Percentiles rank a stretch among this genome's conserved stretches.
Conservation (phyloP, 495 filamentous ascomycete species). For the Xylaria flabelliformis region DNA sequence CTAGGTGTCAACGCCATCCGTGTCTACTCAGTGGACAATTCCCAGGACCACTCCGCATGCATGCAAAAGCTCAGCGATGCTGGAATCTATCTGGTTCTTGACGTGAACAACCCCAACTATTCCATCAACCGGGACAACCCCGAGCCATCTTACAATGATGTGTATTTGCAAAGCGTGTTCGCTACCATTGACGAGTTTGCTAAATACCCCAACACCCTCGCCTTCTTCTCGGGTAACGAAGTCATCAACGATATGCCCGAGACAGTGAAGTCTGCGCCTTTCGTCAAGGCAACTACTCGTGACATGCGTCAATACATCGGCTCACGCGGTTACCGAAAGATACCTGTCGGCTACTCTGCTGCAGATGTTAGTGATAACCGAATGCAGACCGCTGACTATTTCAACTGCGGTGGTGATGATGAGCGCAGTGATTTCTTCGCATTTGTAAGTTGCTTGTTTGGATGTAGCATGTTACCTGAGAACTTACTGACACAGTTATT, state of each 20-base stretch:
- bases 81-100: slow-evolving; percentile 90
- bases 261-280: slow-evolving; percentile 77
- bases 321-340: slow-evolving; percentile 71
- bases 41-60: slow-evolving; percentile 78
- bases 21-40: slow-evolving; percentile 93
- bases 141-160: slow-evolving; percentile 81
- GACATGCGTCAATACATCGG: slow-evolving; percentile 89
- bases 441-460: slow-evolving; percentile 57
- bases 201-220: slow-evolving; percentile 86
- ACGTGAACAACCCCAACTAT: slow-evolving; percentile 68
- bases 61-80: slow-evolving; percentile 82
- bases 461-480: not conserved
- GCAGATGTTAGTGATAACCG: slow-evolving; percentile 86
- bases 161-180: slow-evolving; percentile 92
- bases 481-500: slow-evolving; percentile 19
- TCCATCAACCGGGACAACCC: slow-evolving; percentile 84
- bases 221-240: slow-evolving; percentile 97
- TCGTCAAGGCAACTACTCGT: slow-evolving; percentile 91
- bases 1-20: slow-evolving; percentile 91
- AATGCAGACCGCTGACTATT: slow-evolving; percentile 85
- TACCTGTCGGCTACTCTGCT: slow-evolving; percentile 94
- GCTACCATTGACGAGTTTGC: slow-evolving; percentile 89
- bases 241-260: slow-evolving; percentile 82
- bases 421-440: slow-evolving; percentile 93
- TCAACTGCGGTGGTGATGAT: slow-evolving; percentile 92